Conservation (phyloP, 108 stramenopile genomes). For the Stephanodiscus minutulus region DNA sequence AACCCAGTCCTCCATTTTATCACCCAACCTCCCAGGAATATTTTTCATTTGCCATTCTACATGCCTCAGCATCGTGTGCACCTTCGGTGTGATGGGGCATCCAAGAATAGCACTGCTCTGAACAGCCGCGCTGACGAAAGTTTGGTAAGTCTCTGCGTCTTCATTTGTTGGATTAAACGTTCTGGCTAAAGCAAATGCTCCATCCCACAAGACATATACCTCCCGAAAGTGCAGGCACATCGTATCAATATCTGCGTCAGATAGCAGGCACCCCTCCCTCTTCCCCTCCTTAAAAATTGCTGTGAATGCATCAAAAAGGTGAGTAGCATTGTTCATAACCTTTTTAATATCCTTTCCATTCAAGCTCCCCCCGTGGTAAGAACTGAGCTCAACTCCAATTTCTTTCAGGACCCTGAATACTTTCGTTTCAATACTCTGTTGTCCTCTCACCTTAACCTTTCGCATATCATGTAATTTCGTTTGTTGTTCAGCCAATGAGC, state of each 20-base stretch:
- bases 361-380: conserved; percentile 19
- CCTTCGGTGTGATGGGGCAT: conserved; percentile 12
- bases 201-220: conserved; percentile 25
- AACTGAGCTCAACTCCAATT: conserved; percentile 8
- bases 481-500: background rate
- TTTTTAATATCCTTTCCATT: conserved; percentile 14
- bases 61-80: conserved; percentile 23
- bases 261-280: conserved; percentile 7
- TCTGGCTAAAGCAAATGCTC: conserved; percentile 24
- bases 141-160: conserved; percentile 1
- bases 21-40: conserved; percentile 13
- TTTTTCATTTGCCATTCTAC: conserved; percentile 11
- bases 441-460: background rate
- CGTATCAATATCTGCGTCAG: conserved; percentile 2
- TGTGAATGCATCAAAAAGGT: conserved; percentile 13
- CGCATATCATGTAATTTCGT: background rate
- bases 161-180: conserved; percentile 14
- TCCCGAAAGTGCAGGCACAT: conserved; percentile 4
- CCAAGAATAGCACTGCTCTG: background rate
- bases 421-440: conserved; percentile 6
- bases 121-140: conserved; percentile 14
- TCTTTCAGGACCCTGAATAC: conserved; percentile 10
- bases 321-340: conserved; percentile 6
- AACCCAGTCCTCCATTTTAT: conserved; percentile 26
- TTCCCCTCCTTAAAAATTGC: conserved; percentile 17